Conservation (phyloP, 2,329 filamentous ascomycete genomes). For the Microdochium nivale region DNA sequence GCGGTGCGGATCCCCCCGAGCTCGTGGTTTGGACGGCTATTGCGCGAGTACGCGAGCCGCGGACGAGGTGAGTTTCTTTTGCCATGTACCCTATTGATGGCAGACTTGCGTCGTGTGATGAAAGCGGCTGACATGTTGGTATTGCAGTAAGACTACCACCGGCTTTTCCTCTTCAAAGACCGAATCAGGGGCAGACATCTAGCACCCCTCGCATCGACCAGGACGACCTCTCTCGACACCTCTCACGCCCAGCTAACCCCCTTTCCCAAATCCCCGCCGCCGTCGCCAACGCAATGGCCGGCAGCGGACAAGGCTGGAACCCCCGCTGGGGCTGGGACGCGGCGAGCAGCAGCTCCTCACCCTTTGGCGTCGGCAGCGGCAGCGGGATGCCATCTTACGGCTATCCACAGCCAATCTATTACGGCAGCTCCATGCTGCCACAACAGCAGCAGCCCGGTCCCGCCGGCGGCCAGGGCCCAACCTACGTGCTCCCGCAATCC, state of each 20-base stretch:
- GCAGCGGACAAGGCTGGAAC: conserved; percentile 16
- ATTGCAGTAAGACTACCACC: too few species aligned
- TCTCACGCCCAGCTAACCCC: too few species aligned
- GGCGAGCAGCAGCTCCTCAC: conserved; percentile 15
- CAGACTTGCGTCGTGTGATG: too few species aligned
- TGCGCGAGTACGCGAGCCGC: not conserved
- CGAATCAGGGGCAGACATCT: too few species aligned
- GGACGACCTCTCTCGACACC: too few species aligned
- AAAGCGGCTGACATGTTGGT: too few species aligned
- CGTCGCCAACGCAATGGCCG: not conserved
- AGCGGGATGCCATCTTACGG: conserved; percentile 1
- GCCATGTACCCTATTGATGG: too few species aligned
- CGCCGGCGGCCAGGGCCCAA: conserved; percentile 6
- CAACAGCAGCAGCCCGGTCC: not conserved
- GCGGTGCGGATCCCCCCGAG: conserved; percentile 3
- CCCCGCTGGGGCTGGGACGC: conserved; percentile 28
- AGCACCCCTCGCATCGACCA: too few species aligned
- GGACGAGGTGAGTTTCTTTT: too few species aligned
- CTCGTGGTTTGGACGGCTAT: not conserved
- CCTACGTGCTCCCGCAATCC: conserved; percentile 9
- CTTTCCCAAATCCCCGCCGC: not conserved
- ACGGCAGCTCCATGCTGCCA: not conserved
- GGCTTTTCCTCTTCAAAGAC: too few species aligned
- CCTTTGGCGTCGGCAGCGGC: conserved; percentile 1
- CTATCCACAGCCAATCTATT: not conserved